Evolutionary conservation across 163 green algal genomes (phyloP), one percentile per base, ranked within the genome.

Genomic region (Scenedesmus sp.): DNA sequence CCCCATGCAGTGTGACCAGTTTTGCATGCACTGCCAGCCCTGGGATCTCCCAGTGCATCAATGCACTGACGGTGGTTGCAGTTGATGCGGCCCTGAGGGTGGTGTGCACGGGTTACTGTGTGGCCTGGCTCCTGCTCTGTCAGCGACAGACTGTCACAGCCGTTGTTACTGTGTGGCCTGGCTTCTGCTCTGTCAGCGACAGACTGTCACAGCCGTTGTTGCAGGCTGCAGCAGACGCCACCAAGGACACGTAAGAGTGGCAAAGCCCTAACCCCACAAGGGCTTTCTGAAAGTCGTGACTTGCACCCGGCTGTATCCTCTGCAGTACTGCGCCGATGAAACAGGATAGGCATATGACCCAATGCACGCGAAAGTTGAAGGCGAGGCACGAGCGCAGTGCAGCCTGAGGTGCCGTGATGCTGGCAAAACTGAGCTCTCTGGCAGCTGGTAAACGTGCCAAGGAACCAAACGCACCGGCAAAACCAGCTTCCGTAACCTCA

Each of bases 391-490:
- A 76, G 40, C 30, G 18, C 30, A 76, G 30, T 68, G 40, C 30
- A 76, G 65, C 65, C 65, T 76, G 65, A 40, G 65, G 65, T 76
- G 65, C 30, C 65, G 65, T 40, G 30, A 76, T 76, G 65, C 65
- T 76, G 65, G 65, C 65, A 1, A 76, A 76, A 7, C 9, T 76
- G 65, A 76, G 9, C 9, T 40, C 30, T 26, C 65, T 76, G 65
- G 65, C 65, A 76, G 65, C 30, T 18, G 18, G 30, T 30, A 76
- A 76, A 30, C 65, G 30, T 76, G 30, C 65, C 18, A 76, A 76
- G 12, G 30, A 76, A 20, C 3, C 30, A 40, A 76, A 40, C 1
- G 30, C 65, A 40, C 30, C 30, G 9, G 65, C 6, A 18, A 76
- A 16, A 40, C 5, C 30, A 16, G 30, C 26, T 37, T 35, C 12